Evolutionary conservation across 106 monocot species (phyloP).

Genomic region (Alisma plantagoaquatica): DNA sequence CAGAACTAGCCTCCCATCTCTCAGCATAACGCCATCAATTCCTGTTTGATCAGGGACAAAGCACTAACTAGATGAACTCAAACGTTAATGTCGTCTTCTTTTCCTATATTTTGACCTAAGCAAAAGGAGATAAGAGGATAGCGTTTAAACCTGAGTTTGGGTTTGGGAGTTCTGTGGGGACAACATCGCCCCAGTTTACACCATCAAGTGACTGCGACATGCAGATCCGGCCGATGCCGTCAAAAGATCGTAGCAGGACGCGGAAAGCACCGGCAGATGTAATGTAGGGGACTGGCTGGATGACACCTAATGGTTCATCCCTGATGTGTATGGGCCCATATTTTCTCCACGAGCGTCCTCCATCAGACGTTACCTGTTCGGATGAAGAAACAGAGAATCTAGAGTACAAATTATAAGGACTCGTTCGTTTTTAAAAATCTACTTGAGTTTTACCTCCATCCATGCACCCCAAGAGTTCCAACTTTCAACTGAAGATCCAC

Average conservation of each 20-base stretch:
- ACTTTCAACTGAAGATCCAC: constrained; percentile 95
- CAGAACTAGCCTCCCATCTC: constrained; percentile 59
- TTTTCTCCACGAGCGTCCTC: constrained; percentile 73
- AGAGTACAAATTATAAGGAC: too few relatives aligned
- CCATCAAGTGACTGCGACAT: constrained; percentile 87
- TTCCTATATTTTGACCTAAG: not conserved
- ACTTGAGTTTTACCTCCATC: constrained; percentile 99
- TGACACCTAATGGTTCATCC: constrained; percentile 49
- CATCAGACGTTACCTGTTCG: constrained; percentile 57
- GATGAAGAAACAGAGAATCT: too few relatives aligned
- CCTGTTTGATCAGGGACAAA: constrained; percentile 30
- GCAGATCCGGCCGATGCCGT: constrained; percentile 47
- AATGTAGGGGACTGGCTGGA: constrained; percentile 77
- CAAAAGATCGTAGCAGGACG: constrained; percentile 54
- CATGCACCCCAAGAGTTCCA: constrained; percentile 99
- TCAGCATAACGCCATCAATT: constrained; percentile 82
- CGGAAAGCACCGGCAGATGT: constrained; percentile 52
- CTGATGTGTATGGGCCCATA: constrained; percentile 74
- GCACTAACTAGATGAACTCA: too few relatives aligned
- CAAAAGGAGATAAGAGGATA: not conserved
- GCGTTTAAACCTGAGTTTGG: constrained; percentile 92
- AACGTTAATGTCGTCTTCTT: too few relatives aligned
- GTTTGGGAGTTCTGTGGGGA: constrained; percentile 66
- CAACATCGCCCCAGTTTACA: constrained; percentile 50
- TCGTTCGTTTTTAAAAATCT: too few relatives aligned